Evolutionary conservation across 1,284 basidiomycete species (phyloP), one percentile per base, ranked within the genome.

Genomic region (Thecaphora frezii): DNA sequence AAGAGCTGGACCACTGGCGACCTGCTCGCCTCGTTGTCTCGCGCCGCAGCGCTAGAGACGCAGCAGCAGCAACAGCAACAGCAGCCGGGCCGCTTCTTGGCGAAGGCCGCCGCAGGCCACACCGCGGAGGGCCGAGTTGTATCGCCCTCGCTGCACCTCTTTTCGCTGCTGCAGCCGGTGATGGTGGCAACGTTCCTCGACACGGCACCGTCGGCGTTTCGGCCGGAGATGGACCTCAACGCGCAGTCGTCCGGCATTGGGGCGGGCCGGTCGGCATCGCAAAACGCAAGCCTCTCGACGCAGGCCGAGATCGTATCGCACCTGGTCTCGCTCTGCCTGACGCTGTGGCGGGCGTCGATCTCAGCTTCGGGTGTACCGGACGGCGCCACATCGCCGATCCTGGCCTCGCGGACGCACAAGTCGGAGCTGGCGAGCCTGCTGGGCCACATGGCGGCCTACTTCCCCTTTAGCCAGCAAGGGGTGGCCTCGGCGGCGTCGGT

Each of bases 391-490:
- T 50, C 54, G 16, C 30, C 44, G 16, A 45, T 26, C 41, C 9
- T 24, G 5, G 5, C 39, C 18, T 19, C 40, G 13, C 52, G 33
- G 1, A 18, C 13, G 12, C 38, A 48, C 7, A 24, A 23, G 46
- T 36, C 13, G 25, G 44, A 49, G n/a, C 62, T 68, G 13, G 46
- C 55, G 13, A 59, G 58, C 19, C 41, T 59, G 28, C 59, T 71
- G 0, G 54, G 61, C 13, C 59, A 59, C 38, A 37, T 65, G 25
- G 62, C 66, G 5, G 28, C 64, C 28, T 71, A 68, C 57, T 71
- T 71, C 48, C 69, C 69, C 45, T 71, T 68, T 44, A 59, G 67
- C 48, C 51, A 58, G 25, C 58, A 48, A 30, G 58, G 44, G 1
- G 51, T 48, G 24, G 64, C 58, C 8, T 46, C 46, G 44, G 51